These are phyloP conservation scores for Russula abietina DNA, from an alignment of 768 basidiomycete species.

Conservation along the genomic window DNA sequence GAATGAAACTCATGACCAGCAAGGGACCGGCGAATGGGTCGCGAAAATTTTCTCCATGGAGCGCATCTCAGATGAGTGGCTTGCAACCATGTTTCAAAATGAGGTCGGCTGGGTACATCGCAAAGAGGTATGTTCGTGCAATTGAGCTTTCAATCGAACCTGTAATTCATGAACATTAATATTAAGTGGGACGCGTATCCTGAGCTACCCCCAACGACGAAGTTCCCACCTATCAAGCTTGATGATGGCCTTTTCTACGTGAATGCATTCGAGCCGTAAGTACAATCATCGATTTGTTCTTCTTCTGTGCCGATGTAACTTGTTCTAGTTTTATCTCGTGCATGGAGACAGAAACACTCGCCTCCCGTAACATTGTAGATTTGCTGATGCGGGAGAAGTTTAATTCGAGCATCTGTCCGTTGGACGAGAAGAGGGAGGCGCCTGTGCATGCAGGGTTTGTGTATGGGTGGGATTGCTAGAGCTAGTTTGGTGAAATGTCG, in stretches of 20 bases:
- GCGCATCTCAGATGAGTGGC: conserved; percentile 60
- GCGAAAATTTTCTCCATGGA: conserved; percentile 86
- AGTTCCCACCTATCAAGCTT: conserved; percentile 74
- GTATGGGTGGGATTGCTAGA: not conserved
- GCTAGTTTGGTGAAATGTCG: not conserved
- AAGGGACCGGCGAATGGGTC: conserved; percentile 43
- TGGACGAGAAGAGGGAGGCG: not conserved
- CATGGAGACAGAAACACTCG: conserved; percentile 52
- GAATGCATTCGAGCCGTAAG: conserved; percentile 86
- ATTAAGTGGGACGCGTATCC: conserved; percentile 77
- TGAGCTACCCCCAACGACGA: conserved; percentile 54
- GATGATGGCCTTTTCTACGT: conserved; percentile 69
- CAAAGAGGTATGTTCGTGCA: conserved; percentile 52
- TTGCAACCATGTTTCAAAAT: conserved; percentile 55
- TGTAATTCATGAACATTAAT: not conserved
- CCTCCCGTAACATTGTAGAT: conserved; percentile 79
- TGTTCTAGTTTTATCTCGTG: conserved; percentile 67
- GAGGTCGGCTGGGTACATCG: conserved; percentile 75
- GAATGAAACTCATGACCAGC: conserved; percentile 31
- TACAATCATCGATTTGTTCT: conserved; percentile 21
- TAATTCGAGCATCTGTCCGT: conserved; percentile 26
- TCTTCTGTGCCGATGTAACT: not conserved
- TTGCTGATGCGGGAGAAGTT: conserved; percentile 70
- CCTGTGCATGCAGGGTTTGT: not conserved
- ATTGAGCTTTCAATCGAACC: conserved; percentile 6